Evolutionary conservation across 2,329 filamentous ascomycete species (phyloP), one percentile per base, ranked within the genome.

Genomic region (Colletotrichum lupini): DNA sequence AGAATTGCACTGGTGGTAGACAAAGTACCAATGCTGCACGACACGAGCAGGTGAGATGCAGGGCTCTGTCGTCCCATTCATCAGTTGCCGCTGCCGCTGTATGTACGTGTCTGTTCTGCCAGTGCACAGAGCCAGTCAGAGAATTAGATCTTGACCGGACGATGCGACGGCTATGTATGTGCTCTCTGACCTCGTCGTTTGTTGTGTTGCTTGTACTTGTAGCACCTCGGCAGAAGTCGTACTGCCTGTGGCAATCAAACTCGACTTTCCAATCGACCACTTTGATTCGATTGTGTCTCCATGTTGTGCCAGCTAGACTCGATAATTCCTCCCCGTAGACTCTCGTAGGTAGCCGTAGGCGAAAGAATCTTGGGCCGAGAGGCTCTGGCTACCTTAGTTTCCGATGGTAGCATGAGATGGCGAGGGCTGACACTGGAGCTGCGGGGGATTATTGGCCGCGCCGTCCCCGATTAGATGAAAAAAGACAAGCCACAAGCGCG

Each of bases 31-130:
- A 42, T 16, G 7, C 37, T 42, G 37, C 37, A 59, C 55, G 30
- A 37, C 8, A 42, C 30, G 22, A 56, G 22, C 24, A 37, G 35
- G 22, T n/a, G 52, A 52, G 28, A 58, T 68, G 64, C 53, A 72
- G 70, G 66, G 59, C 70, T 55, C 59, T 73, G 26, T 73, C 70
- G 66, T 73, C 66, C 58, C 66, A 72, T 63, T 37, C 70, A 64
- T 16, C 16, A 24, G 58, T 37, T 52, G 65, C 55, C 49, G 52
- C 37, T 66, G 55, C 58, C 58, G 53, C 66, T 69, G 66, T 49
- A 46, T 35, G 46, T 62, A 55, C 46, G 46, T 68, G 64, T 22
- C 60, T 35, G 55, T 71, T 60, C 67, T 61, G 61, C 67, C 71
- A 65, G 61, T 61, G 71, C 61, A 73, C 71, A 58, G 71, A 71